These are phyloP conservation scores for Cystofilobasidium bisporidii DNA, from an alignment of 768 basidiomycete genomes.

Conservation along the genomic window DNA sequence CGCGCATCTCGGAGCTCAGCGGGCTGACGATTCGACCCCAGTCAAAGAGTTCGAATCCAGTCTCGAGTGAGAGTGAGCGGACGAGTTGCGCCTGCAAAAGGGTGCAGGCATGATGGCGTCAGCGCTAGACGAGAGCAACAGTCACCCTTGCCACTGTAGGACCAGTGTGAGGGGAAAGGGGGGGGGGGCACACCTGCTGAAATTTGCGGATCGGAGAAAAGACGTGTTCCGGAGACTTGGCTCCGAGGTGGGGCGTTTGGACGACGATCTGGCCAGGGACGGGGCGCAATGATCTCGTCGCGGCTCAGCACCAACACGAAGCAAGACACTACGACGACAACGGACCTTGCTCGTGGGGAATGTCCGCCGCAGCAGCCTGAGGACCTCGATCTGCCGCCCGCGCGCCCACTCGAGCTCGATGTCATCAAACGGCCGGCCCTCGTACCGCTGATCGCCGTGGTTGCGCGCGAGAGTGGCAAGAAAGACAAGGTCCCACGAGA, in stretches of 20 bases:
- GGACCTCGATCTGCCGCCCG: constrained; percentile 19
- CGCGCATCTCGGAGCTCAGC: constrained; percentile 14
- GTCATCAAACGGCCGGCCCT: constrained; percentile 25
- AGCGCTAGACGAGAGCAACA: neutral
- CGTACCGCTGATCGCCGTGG: constrained; percentile 6
- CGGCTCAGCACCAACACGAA: neutral
- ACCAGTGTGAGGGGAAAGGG: neutral
- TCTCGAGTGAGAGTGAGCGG: constrained; percentile 14
- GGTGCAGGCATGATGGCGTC: too few species aligned
- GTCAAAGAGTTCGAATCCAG: constrained; percentile 22
- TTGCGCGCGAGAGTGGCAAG: neutral
- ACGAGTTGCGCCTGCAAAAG: constrained; percentile 9
- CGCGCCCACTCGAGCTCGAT: constrained; percentile 18
- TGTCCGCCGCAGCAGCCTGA: constrained; percentile 3
- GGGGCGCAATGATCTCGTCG: too few species aligned
- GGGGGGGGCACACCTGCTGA: constrained; percentile 7
- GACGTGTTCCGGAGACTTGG: constrained; percentile 4
- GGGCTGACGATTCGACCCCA: constrained; percentile 23
- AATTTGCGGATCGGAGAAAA: constrained; percentile 21
- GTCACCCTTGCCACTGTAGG: neutral
- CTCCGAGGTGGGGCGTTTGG: constrained; percentile 22
- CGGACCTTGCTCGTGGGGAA: constrained; percentile 20
- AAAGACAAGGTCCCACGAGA: constrained; percentile 26
- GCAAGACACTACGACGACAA: neutral
- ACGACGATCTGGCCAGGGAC: constrained; percentile 13